Base-by-base conservation (phyloP, 208 protist species). In the Trypanosoma conorhini region DNA sequence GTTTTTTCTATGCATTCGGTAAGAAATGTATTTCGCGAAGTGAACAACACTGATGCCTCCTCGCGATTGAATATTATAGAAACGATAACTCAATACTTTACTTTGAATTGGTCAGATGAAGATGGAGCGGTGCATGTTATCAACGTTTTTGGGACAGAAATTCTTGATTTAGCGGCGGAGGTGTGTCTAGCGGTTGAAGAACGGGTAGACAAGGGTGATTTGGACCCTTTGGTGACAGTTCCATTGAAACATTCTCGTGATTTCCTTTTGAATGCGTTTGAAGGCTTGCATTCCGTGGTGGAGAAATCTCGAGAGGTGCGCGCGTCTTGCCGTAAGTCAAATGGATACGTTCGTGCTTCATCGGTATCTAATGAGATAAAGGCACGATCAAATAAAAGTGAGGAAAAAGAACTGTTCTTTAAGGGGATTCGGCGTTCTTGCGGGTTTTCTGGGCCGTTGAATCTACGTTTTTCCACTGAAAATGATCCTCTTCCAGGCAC, bases 101-200 rank as follows among this genome's bases (percentile, higher is more conserved):
- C 70, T 15, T 76, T 86, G 48, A 81, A 86, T 67, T 86, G 81
- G 81, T 52, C 55, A 22, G 58, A 57, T 62, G 67, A 81, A 24
- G 70, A 75, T 57, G 76, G 76, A 35, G n/a, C 46, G n/a, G 54
- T 77, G 9, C 50, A 56, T 60, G 60, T 83, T 51, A 28, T 74
- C 19, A 81, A 75, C 44, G 28, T 80, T 8, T 76, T 71, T 75
- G 74, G 67, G 17, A 61, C 55, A 28, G 67, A 83, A 65, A 72
- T 60, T 38, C 57, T 73, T 75, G 62, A 77, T 62, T 56, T 70
- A 35, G 74, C 59, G 31, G 77, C 71, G 1, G 71, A 72, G 33
- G 64, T 81, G 31, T 78, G 73, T 62, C 31, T 85, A 40, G 67
- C 72, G 51, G 66, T 79, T 40, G 80, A 85, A 35, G 30, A 13